Conservation (phyloP, 495 filamentous ascomycete genomes). For the Xylaria castorea region DNA sequence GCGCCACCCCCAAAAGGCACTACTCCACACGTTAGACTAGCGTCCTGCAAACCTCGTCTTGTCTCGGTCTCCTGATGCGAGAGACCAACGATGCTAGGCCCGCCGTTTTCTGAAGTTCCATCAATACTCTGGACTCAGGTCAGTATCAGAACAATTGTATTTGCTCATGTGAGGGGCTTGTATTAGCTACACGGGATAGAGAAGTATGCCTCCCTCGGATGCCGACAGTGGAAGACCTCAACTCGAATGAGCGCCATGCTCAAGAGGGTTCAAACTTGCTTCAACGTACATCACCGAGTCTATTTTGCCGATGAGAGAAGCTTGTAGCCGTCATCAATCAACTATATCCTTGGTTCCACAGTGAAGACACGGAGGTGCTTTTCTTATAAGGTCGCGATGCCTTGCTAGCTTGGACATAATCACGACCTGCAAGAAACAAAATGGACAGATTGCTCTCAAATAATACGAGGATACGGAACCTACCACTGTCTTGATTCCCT, state of each 20-base stretch:
- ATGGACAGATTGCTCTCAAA: not conserved
- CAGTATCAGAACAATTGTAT: not conserved
- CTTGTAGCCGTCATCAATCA: not conserved
- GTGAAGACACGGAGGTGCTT: not conserved
- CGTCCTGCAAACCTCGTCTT: not conserved
- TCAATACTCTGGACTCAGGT: not conserved
- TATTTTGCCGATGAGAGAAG: not conserved
- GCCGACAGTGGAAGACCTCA: not conserved
- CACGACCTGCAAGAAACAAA: not conserved
- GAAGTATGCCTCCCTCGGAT: not conserved
- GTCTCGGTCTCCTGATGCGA: not conserved
- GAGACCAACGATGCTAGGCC: not conserved
- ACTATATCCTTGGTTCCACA: not conserved
- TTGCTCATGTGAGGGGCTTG: not conserved
- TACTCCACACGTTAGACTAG: not conserved
- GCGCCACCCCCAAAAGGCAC: conserved; percentile 8
- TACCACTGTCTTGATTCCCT: not conserved
- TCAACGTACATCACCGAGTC: not conserved
- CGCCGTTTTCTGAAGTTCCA: not conserved
- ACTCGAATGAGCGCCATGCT: not conserved
- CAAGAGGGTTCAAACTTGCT: conserved; percentile 18
- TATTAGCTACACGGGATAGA: not conserved
- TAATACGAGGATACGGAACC: not conserved
- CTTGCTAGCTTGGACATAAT: not conserved
- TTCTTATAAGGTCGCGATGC: not conserved